Conservation (phyloP, 352 stramenopile species). For the Globisporangium paroecandrum region DNA sequence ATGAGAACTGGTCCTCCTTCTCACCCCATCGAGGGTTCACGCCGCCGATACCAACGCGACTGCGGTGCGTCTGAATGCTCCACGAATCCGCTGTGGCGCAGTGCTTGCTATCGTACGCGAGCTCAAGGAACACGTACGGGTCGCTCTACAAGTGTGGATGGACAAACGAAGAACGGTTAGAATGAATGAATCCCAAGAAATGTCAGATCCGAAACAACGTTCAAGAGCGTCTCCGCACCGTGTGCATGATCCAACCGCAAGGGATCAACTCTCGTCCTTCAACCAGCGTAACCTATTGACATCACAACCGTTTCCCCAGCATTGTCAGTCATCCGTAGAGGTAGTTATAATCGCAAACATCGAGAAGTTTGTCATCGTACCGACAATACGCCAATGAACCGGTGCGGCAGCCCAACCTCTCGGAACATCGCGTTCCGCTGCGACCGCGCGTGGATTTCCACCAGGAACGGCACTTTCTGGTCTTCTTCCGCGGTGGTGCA, state of each 20-base stretch:
- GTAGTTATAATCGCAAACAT: neutral
- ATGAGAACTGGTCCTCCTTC: constrained; percentile 55
- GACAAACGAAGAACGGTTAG: neutral
- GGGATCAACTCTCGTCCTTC: constrained; percentile 67
- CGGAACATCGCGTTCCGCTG: constrained; percentile 80
- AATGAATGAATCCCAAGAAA: neutral
- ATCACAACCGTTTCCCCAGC: neutral
- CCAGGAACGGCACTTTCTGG: constrained; percentile 49
- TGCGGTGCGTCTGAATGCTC: constrained; percentile 75
- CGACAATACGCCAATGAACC: constrained; percentile 65
- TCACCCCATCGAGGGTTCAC: constrained; percentile 54
- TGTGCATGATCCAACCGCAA: constrained; percentile 61
- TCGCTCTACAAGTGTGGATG: constrained; percentile 38
- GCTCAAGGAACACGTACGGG: constrained; percentile 71
- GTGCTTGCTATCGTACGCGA: constrained; percentile 34
- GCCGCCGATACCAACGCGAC: constrained; percentile 42
- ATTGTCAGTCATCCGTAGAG: neutral
- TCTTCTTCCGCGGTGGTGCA: constrained; percentile 29
- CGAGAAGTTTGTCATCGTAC: constrained; percentile 19
- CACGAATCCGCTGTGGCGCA: constrained; percentile 54
- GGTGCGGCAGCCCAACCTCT: constrained; percentile 68
- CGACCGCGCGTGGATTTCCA: constrained; percentile 64
- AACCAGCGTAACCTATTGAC: constrained; percentile 51
- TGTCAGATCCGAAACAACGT: neutral
- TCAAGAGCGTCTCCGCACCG: constrained; percentile 24